These are phyloP conservation scores for Tranzscheliella williamsii DNA, from an alignment of 1,284 basidiomycete species.

Conservation along the genomic window DNA sequence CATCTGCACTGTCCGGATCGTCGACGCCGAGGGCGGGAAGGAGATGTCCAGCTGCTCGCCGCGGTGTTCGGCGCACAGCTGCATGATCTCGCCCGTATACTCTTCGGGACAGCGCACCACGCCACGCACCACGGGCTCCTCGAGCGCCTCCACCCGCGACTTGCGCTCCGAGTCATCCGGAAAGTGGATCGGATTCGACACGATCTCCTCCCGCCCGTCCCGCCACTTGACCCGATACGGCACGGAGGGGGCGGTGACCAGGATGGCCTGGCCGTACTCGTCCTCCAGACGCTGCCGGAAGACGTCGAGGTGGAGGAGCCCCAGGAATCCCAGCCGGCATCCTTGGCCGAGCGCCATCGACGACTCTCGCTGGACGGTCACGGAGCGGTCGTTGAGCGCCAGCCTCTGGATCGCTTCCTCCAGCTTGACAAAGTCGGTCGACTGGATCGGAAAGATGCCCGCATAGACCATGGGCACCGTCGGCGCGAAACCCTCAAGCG, in stretches of 20 bases:
- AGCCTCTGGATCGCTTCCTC: conserved; percentile 94
- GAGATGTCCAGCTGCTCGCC: conserved; percentile 53
- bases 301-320: conserved; percentile 95
- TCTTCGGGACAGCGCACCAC: conserved; percentile 55
- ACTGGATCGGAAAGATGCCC: conserved; percentile 91
- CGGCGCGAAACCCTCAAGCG: conserved; percentile 88
- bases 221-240: conserved; percentile 51
- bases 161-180: conserved; percentile 51
- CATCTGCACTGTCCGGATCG: conserved; percentile 49
- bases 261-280: conserved; percentile 69
- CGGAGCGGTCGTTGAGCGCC: conserved; percentile 80
- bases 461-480: conserved; percentile 97
- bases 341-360: conserved; percentile 94
- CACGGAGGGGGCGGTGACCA: conserved; percentile 58
- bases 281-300: conserved; percentile 95
- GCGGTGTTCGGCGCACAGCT: conserved; percentile 57
- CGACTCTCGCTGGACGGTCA: conserved; percentile 88
- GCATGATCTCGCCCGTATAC: conserved; percentile 59
- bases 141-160: conserved; percentile 30
- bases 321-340: conserved; percentile 89
- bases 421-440: conserved; percentile 84
- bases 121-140: conserved; percentile 56
- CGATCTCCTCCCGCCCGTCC: conserved; percentile 41
- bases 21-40: conserved; percentile 22
- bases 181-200: conserved; percentile 56